phyloP scores from a whole-genome alignment of 768 basidiomycete genomes.

The Kwoniella newhampshirensis region DNA sequence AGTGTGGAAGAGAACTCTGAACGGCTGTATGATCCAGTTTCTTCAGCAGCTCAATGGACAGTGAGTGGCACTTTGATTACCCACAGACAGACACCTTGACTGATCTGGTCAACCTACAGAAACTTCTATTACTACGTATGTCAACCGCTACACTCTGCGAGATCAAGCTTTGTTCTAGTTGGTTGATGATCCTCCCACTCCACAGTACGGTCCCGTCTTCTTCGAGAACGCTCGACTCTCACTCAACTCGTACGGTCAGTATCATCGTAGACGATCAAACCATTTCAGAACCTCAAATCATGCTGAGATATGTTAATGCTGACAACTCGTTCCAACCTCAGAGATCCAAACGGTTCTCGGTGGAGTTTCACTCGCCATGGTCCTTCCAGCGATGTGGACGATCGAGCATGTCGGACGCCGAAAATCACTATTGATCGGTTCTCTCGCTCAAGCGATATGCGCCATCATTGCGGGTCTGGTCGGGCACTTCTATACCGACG shows the following conservation, averaged over 20 bases:
- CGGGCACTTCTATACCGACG: conserved; percentile 14
- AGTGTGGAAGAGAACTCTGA: conserved; percentile 71
- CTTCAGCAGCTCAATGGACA: conserved; percentile 78
- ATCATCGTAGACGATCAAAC: no score
- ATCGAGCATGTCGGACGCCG: conserved; percentile 77
- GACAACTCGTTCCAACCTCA: conserved; percentile 55
- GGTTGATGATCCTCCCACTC: neutral
- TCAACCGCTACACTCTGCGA: neutral
- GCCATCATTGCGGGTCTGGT: conserved; percentile 15
- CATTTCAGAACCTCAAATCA: no score
- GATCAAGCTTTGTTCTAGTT: neutral
- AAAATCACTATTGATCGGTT: conserved; percentile 51
- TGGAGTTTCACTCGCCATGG: conserved; percentile 71
- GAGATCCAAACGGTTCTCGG: conserved; percentile 59
- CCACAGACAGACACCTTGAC: no score
- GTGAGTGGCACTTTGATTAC: conserved; percentile 63
- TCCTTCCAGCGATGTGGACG: conserved; percentile 67
- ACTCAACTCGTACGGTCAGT: conserved; percentile 61
- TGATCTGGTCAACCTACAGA: neutral
- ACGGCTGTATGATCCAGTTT: conserved; percentile 55
- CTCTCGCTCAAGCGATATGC: conserved; percentile 9
- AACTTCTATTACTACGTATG: conserved; percentile 64
- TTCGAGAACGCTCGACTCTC: conserved; percentile 72
- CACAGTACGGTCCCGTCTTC: conserved; percentile 63
- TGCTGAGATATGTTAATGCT: no score